These are phyloP conservation scores for Hemisphaericaspora subhashii DNA, from an alignment of 1,139 yeast species.

Conservation along the genomic window DNA sequence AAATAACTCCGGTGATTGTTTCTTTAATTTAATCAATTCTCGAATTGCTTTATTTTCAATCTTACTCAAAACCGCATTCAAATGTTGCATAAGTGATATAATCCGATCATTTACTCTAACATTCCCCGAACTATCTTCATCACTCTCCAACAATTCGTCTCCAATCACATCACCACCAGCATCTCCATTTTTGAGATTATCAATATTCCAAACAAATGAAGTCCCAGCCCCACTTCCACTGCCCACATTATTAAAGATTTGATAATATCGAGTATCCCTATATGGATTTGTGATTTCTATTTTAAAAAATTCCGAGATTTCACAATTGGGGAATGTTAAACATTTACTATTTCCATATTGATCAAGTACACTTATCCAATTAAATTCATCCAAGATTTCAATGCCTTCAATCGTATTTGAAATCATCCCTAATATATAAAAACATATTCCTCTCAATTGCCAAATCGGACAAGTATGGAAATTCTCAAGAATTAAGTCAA, in stretches of 20 bases:
- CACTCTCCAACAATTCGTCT: slow-evolving; percentile 5
- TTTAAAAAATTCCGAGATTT: slow-evolving; percentile 22
- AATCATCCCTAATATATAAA: slow-evolving; percentile 73
- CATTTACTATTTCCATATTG: slow-evolving; percentile 55
- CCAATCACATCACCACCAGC: slow-evolving; percentile 7
- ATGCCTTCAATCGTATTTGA: slow-evolving; percentile 75
- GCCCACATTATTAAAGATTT: slow-evolving; percentile 24
- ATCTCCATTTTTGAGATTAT: slow-evolving; percentile 7
- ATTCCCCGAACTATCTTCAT: slow-evolving; percentile 16
- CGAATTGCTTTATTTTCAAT: slow-evolving; percentile 67
- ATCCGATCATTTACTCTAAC: slow-evolving; percentile 30
- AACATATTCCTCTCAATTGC: slow-evolving; percentile 74
- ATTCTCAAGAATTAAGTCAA: slow-evolving; percentile 46
- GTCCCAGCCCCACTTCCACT: slow-evolving; percentile 3
- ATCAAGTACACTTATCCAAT: slow-evolving; percentile 68
- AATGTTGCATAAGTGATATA: slow-evolving; percentile 53
- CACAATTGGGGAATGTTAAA: slow-evolving; percentile 49
- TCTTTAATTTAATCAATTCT: slow-evolving; percentile 58
- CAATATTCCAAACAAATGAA: slow-evolving; percentile 5
- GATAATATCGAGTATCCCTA: slow-evolving; percentile 29
- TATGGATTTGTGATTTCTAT: slow-evolving; percentile 33
- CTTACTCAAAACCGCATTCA: slow-evolving; percentile 65
- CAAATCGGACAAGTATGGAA: slow-evolving; percentile 52
- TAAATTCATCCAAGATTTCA: slow-evolving; percentile 80
- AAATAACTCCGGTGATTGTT: slow-evolving; percentile 55